Evolutionary conservation across 768 basidiomycete genomes (phyloP), one percentile per base, ranked within the genome.

Genomic region (Rhizopogon vinicolor): DNA sequence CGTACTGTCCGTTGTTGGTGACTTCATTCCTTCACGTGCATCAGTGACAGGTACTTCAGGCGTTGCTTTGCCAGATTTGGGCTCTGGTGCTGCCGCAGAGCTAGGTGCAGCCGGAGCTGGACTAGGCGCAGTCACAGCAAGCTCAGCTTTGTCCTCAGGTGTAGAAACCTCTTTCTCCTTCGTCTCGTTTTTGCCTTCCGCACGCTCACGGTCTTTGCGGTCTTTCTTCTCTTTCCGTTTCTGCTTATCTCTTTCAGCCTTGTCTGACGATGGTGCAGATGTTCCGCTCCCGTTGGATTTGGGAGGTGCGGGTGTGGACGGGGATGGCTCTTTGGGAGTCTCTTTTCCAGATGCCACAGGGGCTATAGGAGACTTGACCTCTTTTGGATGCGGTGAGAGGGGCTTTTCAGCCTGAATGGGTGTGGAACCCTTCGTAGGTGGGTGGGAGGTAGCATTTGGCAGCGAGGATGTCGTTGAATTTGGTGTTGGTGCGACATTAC

Each of bases 221-320:
- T 87, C 85, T 63, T 83, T 88, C 69, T 76, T 83, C 6, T 83
- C 78, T 65, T 83, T 83, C 65, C 74, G 80, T 68, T 84, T 85
- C 51, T 75, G 72, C 60, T 79, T 83, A 45, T 84, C 79, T 54
- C 72, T 79, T 59, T 85, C 84, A 3, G 72, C 72, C 67, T 75
- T 84, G 22, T 86, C 84, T 14, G 72, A 68, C 1, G 65, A 4
- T 18, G 69, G 41, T 7, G 54, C 61, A 19, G 58, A 9, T 63
- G 71, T 59, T 45, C 73, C 58, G 60, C 70, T 58, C 49, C 66
- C 72, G 19, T 71, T 69, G 22, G 71, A 58, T 58, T 61, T 67
- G 31, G 46, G 46, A n/a, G 63, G 61, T 58, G 67, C 72, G 40
- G 62, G 67, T 46, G 60, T 71, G 44, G 50, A 67, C 2, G 75